These are phyloP conservation scores for Colletotrichum tropicicola DNA, from an alignment of 2,329 filamentous ascomycete species.

Conservation along the genomic window DNA sequence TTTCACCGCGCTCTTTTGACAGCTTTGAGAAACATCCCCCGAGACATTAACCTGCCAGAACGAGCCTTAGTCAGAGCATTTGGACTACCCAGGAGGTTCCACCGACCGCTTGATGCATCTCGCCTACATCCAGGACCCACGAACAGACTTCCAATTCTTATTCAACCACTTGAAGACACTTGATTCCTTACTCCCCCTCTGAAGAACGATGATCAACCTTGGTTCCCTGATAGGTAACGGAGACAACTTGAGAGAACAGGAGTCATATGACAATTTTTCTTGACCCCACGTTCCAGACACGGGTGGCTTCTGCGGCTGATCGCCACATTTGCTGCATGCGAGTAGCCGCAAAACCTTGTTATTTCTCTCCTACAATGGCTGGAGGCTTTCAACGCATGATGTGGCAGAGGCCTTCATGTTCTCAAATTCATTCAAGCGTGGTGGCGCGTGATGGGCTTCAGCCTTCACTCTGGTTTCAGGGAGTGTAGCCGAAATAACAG, in stretches of 20 bases:
- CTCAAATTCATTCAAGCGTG: no score
- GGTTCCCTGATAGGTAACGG: no score
- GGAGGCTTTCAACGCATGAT: no score
- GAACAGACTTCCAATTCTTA: no score
- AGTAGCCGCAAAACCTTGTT: neutral
- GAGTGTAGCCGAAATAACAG: neutral
- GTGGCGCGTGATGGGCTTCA: conserved; percentile 8
- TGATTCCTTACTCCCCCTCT: no score
- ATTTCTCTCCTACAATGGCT: neutral
- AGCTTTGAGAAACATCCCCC: neutral
- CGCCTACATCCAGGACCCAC: no score
- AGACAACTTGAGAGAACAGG: no score
- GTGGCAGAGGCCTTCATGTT: neutral
- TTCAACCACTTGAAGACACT: no score
- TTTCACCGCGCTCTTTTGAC: neutral
- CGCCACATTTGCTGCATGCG: neutral
- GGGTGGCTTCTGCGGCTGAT: neutral
- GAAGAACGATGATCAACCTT: no score
- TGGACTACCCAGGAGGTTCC: no score
- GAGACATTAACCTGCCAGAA: neutral
- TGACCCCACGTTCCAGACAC: neutral
- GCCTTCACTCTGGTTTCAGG: conserved; percentile 1
- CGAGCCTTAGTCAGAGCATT: neutral
- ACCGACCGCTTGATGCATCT: no score
- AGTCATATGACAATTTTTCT: no score